Evolutionary conservation across 2,329 filamentous ascomycete species (phyloP), one percentile per base, ranked within the genome.

Genomic region (Elsinoe fawcettii): DNA sequence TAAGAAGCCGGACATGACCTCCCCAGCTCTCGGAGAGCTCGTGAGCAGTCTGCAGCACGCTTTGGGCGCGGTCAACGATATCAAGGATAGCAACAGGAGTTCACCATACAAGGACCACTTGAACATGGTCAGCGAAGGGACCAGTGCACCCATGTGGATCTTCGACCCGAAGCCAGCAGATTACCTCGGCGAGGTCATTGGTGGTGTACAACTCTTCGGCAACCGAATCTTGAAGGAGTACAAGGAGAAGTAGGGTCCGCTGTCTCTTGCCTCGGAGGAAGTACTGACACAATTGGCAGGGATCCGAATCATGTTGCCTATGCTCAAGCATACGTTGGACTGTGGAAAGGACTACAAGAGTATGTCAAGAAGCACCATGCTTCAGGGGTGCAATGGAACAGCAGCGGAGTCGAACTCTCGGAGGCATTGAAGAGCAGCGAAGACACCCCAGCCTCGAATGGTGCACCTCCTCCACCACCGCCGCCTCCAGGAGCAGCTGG

Each of bases 191-290:
- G 91, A 96, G 64, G 86, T 86, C 59, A 78, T 95, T 18, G 85
- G 86, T 27, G 86, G 90, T 53, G 89, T 91, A 39, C 87, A 97
- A 70, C 95, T 95, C 75, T 96, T 89, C 66, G 93, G 93, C 32
- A 97, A 99, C 76, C 84, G 91, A 65, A 88, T 99, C 36, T 76
- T 97, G 64, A 95, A 90, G 74, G 87, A 95, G 65, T 85, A 87
- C 72, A 96, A 95, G 74, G 91, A 88, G 62, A 86, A 83, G 84
- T 87, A 70, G 64, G 80, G 9, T 5, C 27, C 27, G 9, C 9
- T 5, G 9, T 30, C 27, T 30, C 9, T 16, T 32, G 2, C n/a
- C 12, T 5, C n/a, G 25, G 36, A 27, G 12, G 14, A 27, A 20
- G 23, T 27, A n/a, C 60, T 61, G 46, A 59, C 12, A n/a, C 27